Percentiles rank a stretch among this genome's conserved stretches.
Conservation (phyloP, 2,329 filamentous ascomycete species). For the Pleomassaria siparia region DNA sequence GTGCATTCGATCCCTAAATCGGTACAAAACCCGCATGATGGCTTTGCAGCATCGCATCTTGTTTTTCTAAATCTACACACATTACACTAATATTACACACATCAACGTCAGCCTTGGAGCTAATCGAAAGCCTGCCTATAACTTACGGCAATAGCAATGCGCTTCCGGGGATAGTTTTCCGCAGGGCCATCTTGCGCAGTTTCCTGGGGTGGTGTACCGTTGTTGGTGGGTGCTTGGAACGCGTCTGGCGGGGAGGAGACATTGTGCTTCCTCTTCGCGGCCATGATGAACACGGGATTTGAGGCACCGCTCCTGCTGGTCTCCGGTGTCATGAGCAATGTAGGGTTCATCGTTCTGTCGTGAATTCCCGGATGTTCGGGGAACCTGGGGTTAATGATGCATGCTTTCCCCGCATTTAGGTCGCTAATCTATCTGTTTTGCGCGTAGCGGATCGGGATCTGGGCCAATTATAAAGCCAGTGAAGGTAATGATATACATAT, state of each 20-base stretch:
- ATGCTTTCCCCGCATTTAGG: conserved; percentile 14
- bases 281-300: conserved; percentile 11
- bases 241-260: conserved; percentile 9
- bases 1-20: conserved; percentile 32
- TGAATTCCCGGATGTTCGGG: too few relatives aligned
- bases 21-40: conserved; percentile 30
- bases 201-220: conserved; percentile 8
- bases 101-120: conserved; percentile 1
- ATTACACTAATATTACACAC: conserved; percentile 22
- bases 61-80: conserved; percentile 33
- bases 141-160: conserved; percentile 28
- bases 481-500: too few relatives aligned
- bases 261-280: conserved; percentile 22
- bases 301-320: conserved; percentile 2
- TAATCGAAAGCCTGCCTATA: not conserved
- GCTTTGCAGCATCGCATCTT: conserved; percentile 28
- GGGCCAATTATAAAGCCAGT: not conserved
- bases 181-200: conserved; percentile 9
- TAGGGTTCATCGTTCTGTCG: not conserved
- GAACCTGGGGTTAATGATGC: too few relatives aligned
- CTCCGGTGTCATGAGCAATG: not conserved
- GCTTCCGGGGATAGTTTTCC: conserved; percentile 27
- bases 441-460: not conserved
- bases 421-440: not conserved
- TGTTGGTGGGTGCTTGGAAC: conserved; percentile 6